Percentiles rank a stretch among this genome's conserved stretches.
Evolutionary conservation across 1,284 basidiomycete species (phyloP).

Genomic region (Cystobasidium slooffiae): DNA sequence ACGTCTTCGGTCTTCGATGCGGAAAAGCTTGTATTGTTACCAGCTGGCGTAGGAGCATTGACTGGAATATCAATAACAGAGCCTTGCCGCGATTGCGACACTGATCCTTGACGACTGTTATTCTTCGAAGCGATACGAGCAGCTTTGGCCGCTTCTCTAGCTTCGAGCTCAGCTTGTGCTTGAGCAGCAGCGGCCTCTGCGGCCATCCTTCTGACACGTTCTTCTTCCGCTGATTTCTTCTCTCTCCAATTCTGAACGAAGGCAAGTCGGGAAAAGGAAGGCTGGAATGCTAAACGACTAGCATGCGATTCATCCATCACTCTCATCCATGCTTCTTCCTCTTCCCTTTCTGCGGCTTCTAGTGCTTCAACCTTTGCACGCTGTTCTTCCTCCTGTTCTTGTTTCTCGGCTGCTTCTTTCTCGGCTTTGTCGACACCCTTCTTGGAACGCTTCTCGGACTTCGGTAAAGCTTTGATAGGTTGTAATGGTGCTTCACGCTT

Average conservation of each 20-base stretch:
- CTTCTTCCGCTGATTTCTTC: constrained; percentile 43
- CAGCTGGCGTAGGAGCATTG: constrained; percentile 21
- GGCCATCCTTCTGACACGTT: constrained; percentile 1
- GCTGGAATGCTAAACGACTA: constrained; percentile 2
- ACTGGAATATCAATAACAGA: constrained; percentile 34
- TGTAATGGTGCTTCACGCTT: constrained; percentile 5
- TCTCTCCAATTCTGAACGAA: constrained; percentile 53
- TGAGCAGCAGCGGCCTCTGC: constrained; percentile 22
- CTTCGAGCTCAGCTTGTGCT: constrained; percentile 14
- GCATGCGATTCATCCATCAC: constrained; percentile 34
- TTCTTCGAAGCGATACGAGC: constrained; percentile 21
- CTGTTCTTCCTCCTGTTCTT: constrained; percentile 27
- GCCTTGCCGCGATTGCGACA: constrained; percentile 21
- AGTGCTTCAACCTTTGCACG: constrained; percentile 8
- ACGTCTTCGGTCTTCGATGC: constrained; percentile 1
- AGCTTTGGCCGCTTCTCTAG: constrained; percentile 19
- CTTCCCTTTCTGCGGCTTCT: constrained; percentile 18
- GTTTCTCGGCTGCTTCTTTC: constrained; percentile 3
- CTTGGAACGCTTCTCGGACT: constrained; percentile 1
- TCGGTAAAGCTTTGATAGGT: background rate
- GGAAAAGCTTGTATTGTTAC: background rate
- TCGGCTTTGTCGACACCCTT: constrained; percentile 10
- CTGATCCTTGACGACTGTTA: constrained; percentile 17
- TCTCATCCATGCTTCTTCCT: constrained; percentile 27
- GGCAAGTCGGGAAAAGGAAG: constrained; percentile 51